Conservation (phyloP, 805 yeast genomes). For the Suhomyces xylopsoci region DNA sequence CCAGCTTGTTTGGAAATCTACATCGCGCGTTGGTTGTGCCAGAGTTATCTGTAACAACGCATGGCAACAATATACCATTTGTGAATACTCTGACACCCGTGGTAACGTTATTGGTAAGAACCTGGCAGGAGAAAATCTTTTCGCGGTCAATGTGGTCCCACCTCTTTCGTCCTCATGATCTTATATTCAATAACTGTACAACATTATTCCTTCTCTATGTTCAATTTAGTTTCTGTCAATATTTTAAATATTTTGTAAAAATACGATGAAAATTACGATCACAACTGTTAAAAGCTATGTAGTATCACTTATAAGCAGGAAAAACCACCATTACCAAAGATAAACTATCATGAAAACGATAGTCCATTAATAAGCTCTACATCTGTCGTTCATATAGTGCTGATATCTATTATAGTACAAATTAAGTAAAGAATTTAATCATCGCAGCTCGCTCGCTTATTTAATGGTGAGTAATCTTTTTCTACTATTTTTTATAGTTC, state of each 20-base stretch:
- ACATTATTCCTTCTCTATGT: background rate
- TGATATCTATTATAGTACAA: too few species aligned
- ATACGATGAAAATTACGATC: background rate
- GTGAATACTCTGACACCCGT: slow-evolving; percentile 57
- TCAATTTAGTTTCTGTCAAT: background rate
- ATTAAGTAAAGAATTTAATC: too few species aligned
- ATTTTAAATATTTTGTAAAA: background rate
- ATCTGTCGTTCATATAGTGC: background rate
- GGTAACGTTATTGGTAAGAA: slow-evolving; percentile 49
- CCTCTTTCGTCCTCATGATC: background rate
- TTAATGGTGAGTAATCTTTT: too few species aligned
- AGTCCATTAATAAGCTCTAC: background rate
- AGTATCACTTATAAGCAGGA: too few species aligned
- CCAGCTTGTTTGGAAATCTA: slow-evolving; percentile 66
- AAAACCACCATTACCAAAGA: too few species aligned
- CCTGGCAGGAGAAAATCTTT: slow-evolving; percentile 33
- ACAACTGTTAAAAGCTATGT: background rate
- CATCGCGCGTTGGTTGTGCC: slow-evolving; percentile 68
- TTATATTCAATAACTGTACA: background rate
- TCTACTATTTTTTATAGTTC: background rate
- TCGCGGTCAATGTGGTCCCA: slow-evolving; percentile 44
- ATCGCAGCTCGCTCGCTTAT: too few species aligned
- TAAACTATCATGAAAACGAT: too few species aligned
- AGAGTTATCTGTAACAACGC: slow-evolving; percentile 42
- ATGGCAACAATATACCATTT: slow-evolving; percentile 63